Conservation (phyloP, 2,329 filamentous ascomycete species). For the Xylariaceae sp. region DNA sequence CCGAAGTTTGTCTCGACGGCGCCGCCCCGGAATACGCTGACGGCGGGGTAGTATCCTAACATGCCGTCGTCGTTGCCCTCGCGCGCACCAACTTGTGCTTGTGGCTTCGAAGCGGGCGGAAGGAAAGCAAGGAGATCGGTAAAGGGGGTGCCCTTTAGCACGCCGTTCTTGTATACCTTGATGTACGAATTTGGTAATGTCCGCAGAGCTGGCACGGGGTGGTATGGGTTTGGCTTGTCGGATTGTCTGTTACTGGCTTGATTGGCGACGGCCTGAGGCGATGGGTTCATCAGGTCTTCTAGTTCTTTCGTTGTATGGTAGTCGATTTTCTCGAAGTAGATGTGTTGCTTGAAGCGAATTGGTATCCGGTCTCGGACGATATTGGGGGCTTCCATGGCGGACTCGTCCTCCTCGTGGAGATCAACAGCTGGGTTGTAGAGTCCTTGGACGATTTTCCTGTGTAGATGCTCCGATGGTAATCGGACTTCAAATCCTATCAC, state of each 20-base stretch:
- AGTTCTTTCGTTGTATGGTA: constrained; percentile 84
- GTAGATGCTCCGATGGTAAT: constrained; percentile 76
- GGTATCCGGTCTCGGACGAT: constrained; percentile 93
- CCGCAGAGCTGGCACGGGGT: constrained; percentile 67
- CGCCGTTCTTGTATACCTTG: constrained; percentile 88
- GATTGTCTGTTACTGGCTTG: constrained; percentile 34
- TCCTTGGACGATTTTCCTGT: constrained; percentile 81
- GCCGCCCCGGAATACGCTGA: constrained; percentile 87
- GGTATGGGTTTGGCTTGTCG: constrained; percentile 64
- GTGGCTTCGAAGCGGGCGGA: constrained; percentile 76
- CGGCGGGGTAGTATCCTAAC: constrained; percentile 90
- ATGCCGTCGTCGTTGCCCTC: constrained; percentile 91
- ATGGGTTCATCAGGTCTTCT: constrained; percentile 74
- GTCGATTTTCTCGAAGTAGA: constrained; percentile 90
- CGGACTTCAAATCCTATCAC: constrained; percentile 87
- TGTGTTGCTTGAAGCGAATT: constrained; percentile 87
- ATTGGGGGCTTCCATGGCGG: constrained; percentile 60
- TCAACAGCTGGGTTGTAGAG: constrained; percentile 85
- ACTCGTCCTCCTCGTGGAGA: constrained; percentile 51
- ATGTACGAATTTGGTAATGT: constrained; percentile 83
- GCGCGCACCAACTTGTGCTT: constrained; percentile 66
- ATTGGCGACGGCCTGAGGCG: constrained; percentile 43
- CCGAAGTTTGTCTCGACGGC: constrained; percentile 93
- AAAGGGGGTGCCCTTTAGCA: constrained; percentile 79
- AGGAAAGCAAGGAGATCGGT: constrained; percentile 84